Evolutionary conservation across 192 early-diverging fungal species (phyloP).

Genomic region (Coemansia sp.): DNA sequence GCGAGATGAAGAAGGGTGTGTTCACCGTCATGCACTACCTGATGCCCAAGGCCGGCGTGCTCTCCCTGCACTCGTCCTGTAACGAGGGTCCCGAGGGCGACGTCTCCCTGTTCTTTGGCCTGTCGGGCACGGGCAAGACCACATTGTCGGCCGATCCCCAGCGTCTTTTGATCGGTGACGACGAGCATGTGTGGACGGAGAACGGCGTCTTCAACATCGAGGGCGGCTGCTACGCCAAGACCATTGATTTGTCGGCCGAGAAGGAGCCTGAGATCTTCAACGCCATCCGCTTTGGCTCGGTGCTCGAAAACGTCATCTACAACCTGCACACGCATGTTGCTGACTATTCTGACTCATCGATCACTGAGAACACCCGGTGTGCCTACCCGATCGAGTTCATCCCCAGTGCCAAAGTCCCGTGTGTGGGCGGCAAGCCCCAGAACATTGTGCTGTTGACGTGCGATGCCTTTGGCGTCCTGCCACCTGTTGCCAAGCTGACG

Average conservation of each 20-base stretch:
- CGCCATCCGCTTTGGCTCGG: constrained; percentile 91
- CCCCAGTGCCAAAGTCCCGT: constrained; percentile 92
- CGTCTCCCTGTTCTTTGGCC: constrained; percentile 97
- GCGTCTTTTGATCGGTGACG: constrained; percentile 95
- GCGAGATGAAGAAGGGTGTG: constrained; percentile 99
- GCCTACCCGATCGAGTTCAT: constrained; percentile 96
- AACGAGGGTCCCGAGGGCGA: constrained; percentile 90
- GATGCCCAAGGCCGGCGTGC: constrained; percentile 83
- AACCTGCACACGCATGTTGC: constrained; percentile 63
- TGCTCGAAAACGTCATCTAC: constrained; percentile 93
- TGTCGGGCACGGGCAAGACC: constrained; percentile 98
- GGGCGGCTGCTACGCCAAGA: constrained; percentile 99
- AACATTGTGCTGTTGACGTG: constrained; percentile 97
- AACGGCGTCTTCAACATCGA: constrained; percentile 98
- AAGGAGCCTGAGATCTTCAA: constrained; percentile 99
- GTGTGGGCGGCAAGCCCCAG: constrained; percentile 84
- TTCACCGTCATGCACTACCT: constrained; percentile 99
- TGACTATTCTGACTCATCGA: constrained; percentile 63
- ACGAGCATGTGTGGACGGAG: constrained; percentile 99
- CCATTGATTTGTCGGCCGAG: constrained; percentile 90
- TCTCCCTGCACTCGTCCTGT: constrained; percentile 75
- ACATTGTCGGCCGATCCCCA: constrained; percentile 94
- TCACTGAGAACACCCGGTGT: constrained; percentile 97
- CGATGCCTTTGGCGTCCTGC: constrained; percentile 96
- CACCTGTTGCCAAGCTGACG: constrained; percentile 86